A percentile compares a stretch with the other conserved stretches of the same genome.
These are phyloP conservation scores for Pelomyxa schiedti DNA, from an alignment of 78 protist species.

Conservation along the genomic window DNA sequence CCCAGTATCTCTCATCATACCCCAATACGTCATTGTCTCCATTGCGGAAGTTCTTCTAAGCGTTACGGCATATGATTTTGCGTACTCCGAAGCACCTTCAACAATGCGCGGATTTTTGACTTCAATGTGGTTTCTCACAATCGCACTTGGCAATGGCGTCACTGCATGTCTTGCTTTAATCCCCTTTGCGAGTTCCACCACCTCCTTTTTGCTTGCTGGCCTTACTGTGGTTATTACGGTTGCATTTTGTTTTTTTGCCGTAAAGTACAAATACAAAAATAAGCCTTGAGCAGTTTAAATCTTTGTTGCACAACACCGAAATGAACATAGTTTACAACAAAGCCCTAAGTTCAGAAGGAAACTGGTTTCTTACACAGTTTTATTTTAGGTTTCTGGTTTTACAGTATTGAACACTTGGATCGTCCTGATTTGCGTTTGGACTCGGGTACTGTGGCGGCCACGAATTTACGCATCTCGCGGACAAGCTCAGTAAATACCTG, in stretches of 20 bases:
- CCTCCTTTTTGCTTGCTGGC: too few relatives aligned
- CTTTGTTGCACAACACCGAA: too few relatives aligned
- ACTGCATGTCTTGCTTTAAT: neutral
- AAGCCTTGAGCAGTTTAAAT: too few relatives aligned
- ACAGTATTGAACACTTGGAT: neutral
- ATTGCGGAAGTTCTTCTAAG: neutral
- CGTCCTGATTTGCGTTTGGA: neutral
- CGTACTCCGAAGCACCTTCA: neutral
- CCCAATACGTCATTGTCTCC: neutral
- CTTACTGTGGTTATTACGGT: too few relatives aligned
- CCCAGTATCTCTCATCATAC: neutral
- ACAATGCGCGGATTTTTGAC: neutral
- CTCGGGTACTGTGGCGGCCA: neutral
- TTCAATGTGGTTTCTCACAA: neutral
- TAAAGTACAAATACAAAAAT: too few relatives aligned
- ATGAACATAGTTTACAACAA: too few relatives aligned
- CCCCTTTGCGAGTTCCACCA: neutral
- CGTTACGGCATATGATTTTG: neutral
- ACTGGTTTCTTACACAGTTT: too few relatives aligned
- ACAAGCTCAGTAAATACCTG: neutral
- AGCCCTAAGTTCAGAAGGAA: too few relatives aligned
- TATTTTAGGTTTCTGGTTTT: too few relatives aligned
- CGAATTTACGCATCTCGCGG: neutral
- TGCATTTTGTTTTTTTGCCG: too few relatives aligned
- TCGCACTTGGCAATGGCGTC: neutral